Percentiles rank a stretch among this genome's conserved stretches.
Evolutionary conservation across 208 protist species (phyloP).

Genomic region (Angomonas ambiguus): DNA sequence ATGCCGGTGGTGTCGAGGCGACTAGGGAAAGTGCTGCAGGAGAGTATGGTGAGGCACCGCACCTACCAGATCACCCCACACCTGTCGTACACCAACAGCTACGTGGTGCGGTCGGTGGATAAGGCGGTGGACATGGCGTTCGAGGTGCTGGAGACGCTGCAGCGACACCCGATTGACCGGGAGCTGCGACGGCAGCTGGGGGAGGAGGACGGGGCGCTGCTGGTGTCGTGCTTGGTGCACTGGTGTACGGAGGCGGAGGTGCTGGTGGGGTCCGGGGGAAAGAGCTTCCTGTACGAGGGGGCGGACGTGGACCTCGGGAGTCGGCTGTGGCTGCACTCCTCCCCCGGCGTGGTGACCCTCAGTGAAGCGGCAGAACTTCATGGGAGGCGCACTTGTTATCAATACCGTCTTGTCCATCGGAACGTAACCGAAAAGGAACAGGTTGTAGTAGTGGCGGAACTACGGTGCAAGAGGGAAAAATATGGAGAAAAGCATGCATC

Average conservation of each 20-base stretch:
- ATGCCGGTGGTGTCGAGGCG: slow-evolving; percentile 28
- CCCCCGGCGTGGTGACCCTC: slow-evolving; percentile 34
- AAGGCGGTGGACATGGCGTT: slow-evolving; percentile 34
- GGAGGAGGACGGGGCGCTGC: slow-evolving; percentile 23
- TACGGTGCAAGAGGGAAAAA: slow-evolving; percentile 22
- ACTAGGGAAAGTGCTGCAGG: slow-evolving; percentile 16
- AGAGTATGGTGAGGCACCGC: slow-evolving; percentile 17
- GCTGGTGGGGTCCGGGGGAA: slow-evolving; percentile 23
- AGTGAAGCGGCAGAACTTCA: slow-evolving; percentile 6
- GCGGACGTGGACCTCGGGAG: slow-evolving; percentile 28
- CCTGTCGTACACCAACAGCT: slow-evolving; percentile 36
- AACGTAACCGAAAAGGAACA: slow-evolving; percentile 23
- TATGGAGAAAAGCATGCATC: slow-evolving; percentile 26
- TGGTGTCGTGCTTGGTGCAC: slow-evolving; percentile 41
- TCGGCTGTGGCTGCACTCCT: slow-evolving; percentile 36
- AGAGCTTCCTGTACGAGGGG: slow-evolving; percentile 32
- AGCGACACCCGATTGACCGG: slow-evolving; percentile 26
- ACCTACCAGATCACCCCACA: slow-evolving; percentile 36
- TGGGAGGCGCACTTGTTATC: slow-evolving; percentile 16
- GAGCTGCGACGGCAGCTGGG: slow-evolving; percentile 22
- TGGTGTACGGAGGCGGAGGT: slow-evolving; percentile 53
- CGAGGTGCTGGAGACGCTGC: slow-evolving; percentile 27
- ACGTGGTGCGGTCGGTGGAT: slow-evolving; percentile 30
- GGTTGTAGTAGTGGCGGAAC: slow-evolving; percentile 42
- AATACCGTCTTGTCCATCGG: slow-evolving; percentile 1